Evolutionary conservation across 352 stramenopile species (phyloP).

Genomic region (Phytophthora sp.): DNA sequence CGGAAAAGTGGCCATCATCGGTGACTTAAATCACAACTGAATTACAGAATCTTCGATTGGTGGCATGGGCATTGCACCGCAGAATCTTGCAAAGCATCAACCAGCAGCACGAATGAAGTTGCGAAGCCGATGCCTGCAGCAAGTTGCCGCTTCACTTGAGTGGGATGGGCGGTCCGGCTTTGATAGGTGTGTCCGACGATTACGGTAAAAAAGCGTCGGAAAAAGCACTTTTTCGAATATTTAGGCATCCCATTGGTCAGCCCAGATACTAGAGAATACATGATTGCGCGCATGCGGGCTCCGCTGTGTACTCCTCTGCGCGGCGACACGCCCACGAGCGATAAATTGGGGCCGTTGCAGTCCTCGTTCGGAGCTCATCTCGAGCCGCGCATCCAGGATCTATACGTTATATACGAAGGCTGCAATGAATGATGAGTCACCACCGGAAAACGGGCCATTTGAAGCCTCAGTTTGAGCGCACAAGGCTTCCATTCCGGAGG

Average conservation of each 20-base stretch:
- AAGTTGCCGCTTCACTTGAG: not conserved
- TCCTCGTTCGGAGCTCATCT: no score
- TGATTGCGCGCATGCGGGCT: no score
- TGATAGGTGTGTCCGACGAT: conserved; percentile 31
- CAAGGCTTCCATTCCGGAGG: not conserved
- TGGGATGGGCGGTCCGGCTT: conserved; percentile 18
- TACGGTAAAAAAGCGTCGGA: conserved; percentile 11
- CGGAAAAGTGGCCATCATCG: conserved; percentile 24
- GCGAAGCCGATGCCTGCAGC: no score
- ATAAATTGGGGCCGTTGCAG: no score
- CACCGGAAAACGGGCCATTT: not conserved
- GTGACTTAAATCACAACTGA: conserved; percentile 1
- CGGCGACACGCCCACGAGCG: no score
- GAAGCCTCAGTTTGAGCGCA: not conserved
- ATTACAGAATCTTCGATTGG: not conserved
- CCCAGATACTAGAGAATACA: no score
- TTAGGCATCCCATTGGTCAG: conserved; percentile 3
- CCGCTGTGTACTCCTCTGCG: no score
- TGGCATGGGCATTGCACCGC: conserved; percentile 21
- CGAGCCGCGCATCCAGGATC: no score
- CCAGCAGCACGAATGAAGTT: no score
- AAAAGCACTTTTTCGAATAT: conserved; percentile 24
- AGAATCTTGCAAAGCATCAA: no score
- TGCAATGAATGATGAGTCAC: no score
- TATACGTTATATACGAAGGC: no score